Percentiles rank a stretch among this genome's conserved stretches.
Conservation (phyloP, 768 basidiomycete species). For the Heimioporus sp. region DNA sequence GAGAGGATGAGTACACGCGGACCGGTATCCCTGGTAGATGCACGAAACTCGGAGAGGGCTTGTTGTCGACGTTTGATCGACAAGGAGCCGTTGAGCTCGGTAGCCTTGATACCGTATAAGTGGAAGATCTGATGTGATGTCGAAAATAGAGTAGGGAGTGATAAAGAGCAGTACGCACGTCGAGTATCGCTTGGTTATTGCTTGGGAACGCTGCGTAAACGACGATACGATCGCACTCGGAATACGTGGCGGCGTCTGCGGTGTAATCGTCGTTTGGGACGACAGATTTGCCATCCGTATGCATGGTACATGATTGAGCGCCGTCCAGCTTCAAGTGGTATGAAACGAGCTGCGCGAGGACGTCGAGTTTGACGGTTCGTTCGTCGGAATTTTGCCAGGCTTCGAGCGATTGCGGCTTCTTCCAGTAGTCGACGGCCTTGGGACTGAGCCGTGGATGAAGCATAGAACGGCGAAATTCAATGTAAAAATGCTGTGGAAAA, state of each 20-base stretch:
- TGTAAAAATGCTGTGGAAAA: conserved; percentile 13
- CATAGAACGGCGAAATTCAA: conserved; percentile 5
- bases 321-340: conserved; percentile 2
- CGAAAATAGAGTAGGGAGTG: too few species aligned
- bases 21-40: neutral
- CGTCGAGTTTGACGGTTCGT: conserved; percentile 6
- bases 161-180: conserved; percentile 1
- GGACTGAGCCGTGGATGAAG: conserved; percentile 1
- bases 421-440: neutral
- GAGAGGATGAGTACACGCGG: conserved; percentile 13
- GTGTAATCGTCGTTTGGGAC: neutral
- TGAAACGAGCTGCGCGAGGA: neutral
- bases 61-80: neutral
- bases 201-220: conserved; percentile 10
- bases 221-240: conserved; percentile 8
- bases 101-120: neutral
- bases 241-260: neutral
- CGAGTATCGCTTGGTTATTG: neutral
- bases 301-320: neutral
- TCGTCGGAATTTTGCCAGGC: neutral
- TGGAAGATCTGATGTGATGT: conserved; percentile 9
- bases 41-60: neutral
- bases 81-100: conserved; percentile 7
- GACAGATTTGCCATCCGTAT: neutral
- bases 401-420: neutral